Base-by-base conservation (phyloP, 306 rosid genomes). In the Glycine latifolia region DNA sequence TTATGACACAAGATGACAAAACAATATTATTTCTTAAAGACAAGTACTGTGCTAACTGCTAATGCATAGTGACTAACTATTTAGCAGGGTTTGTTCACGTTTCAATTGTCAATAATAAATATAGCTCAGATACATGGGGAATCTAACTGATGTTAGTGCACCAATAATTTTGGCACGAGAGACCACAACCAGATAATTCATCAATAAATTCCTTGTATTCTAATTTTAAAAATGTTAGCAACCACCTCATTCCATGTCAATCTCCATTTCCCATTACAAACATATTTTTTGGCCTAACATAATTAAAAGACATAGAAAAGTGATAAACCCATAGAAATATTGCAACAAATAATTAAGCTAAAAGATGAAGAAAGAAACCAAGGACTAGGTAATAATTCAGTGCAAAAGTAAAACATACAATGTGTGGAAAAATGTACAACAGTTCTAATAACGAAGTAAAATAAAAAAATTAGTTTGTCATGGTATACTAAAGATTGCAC, bases 401-500 rank as follows among this genome's bases (percentile, higher is more conserved):
- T 35, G 13, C 35, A 47, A 15, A 16, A 68, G 26, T 70, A 52
- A 72, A 82, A 67, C 41, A 59, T 61, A 53, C 49, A 58, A 8
- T 14, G 37, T 14, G 37, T 65, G 35, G 12, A 80, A 50, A 80
- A 82, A 26, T n/a, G 39, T n/a, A 49, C 15, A 79, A 15, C 47
- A 70, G 55, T 60, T 73, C 39, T 10, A 37, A 52, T 13, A 8
- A 39, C 37, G 62, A 49, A 39, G 73, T 20, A 75, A 16, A 75
- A 20, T 20, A 61, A 47, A 71, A n/a, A 16, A 56, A 43, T 35
- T 35, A 49, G 71, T 15, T 83, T 43, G 79, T 61, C 59, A 73
- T 55, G 76, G 78, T 35, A 67, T 55, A 14, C 67, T 26, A 61
- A 73, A 62, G 49, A 72, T 55, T 58, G 82, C 81, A 91, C 99